phyloP scores from a whole-genome alignment of 306 rosid genomes.

The Rubus idaeus region DNA sequence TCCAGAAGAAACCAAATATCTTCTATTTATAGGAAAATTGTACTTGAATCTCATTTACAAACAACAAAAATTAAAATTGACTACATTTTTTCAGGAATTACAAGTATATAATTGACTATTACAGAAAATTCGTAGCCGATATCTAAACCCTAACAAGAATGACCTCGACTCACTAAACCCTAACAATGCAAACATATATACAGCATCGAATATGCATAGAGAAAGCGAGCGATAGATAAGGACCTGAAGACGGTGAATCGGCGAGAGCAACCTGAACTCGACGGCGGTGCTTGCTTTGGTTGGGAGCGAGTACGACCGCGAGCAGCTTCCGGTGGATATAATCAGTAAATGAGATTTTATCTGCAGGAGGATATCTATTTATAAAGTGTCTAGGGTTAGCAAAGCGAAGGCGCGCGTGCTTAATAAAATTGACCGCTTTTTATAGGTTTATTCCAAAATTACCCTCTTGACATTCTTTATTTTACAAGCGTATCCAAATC shows the following conservation, averaged over 20 bases:
- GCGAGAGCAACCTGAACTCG: background rate
- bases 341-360: background rate
- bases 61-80: background rate
- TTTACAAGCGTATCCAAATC: background rate
- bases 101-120: background rate
- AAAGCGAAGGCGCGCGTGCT: no score
- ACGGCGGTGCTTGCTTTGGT: background rate
- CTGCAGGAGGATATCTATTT: no score
- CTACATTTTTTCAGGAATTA: background rate
- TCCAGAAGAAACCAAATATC: background rate
- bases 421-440: background rate
- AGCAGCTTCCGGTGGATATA: slow-evolving; percentile 1
- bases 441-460: background rate
- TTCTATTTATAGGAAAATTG: background rate
- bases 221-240: background rate
- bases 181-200: background rate
- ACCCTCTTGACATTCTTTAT: background rate
- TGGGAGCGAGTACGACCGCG: background rate
- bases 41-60: background rate
- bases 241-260: slow-evolving; percentile 4
- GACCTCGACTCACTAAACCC: background rate
- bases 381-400: no score
- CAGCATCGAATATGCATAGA: background rate
- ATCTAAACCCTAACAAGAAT: background rate
- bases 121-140: background rate